Conservation (phyloP, 306 rosid genomes). For the Biancaea sappan region DNA sequence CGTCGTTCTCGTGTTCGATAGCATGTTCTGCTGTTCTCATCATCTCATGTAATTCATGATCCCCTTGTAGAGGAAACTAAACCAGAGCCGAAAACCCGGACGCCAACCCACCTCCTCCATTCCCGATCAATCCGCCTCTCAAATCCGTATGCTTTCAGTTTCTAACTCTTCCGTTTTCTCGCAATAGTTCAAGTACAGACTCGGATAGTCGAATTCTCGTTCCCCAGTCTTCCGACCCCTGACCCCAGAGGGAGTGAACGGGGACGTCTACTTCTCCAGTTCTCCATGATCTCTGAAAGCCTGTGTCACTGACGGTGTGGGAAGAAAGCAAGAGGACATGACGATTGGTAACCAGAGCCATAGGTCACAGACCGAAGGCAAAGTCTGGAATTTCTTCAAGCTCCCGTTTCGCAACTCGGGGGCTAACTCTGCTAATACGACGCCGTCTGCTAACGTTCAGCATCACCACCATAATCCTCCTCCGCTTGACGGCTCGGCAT, state of each 20-base stretch:
- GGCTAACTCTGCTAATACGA: constrained; percentile 36
- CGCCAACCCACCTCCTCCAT: not conserved
- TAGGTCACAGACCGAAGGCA: constrained; percentile 76
- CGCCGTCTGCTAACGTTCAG: constrained; percentile 44
- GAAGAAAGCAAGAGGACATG: constrained; percentile 41
- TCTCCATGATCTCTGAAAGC: not conserved
- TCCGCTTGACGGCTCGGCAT: constrained; percentile 53
- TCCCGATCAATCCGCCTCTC: not conserved
- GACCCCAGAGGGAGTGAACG: not conserved
- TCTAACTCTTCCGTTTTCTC: not conserved
- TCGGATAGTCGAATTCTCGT: not conserved
- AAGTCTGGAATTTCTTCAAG: constrained; percentile 88
- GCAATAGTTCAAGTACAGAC: not conserved
- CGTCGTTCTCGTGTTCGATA: not conserved
- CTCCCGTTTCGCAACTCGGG: constrained; percentile 69
- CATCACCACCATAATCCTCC: constrained; percentile 43
- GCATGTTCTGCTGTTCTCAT: not conserved
- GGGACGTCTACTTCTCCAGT: not conserved
- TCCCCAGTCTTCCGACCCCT: not conserved
- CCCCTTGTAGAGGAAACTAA: not conserved
- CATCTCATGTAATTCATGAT: not conserved
- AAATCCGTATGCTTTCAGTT: not conserved
- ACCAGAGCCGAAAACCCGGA: constrained; percentile 1
- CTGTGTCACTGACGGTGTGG: not conserved
- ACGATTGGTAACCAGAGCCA: constrained; percentile 68